These are phyloP conservation scores for Agrocybe praecox DNA, from an alignment of 768 basidiomycete species.

Conservation along the genomic window DNA sequence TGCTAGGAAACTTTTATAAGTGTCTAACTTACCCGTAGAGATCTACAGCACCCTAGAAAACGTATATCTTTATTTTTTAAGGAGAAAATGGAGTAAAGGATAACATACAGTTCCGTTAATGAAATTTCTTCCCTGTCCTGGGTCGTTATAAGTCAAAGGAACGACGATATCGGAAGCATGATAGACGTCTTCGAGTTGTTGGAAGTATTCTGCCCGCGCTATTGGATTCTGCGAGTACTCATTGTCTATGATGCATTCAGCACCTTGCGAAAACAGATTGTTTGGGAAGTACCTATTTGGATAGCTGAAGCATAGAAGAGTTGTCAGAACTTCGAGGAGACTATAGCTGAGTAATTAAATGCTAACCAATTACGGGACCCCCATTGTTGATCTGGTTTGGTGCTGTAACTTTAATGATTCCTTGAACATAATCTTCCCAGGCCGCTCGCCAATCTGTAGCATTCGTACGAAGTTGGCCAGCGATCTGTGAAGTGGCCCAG, in stretches of 20 bases:
- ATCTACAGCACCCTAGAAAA: conserved; percentile 65
- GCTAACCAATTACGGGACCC: conserved; percentile 74
- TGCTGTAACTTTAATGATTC: conserved; percentile 58
- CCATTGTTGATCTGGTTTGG: conserved; percentile 72
- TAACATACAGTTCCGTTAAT: conserved; percentile 66
- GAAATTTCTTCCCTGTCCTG: conserved; percentile 58
- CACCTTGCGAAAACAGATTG: background rate
- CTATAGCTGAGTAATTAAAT: background rate
- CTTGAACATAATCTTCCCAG: conserved; percentile 74
- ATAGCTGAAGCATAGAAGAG: conserved; percentile 21
- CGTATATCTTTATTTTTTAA: background rate
- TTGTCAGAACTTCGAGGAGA: background rate
- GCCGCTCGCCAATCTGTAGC: conserved; percentile 69
- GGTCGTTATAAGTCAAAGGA: conserved; percentile 77
- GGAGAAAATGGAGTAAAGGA: background rate
- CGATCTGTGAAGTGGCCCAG: conserved; percentile 72
- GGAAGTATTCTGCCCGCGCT: conserved; percentile 59
- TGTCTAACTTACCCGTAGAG: conserved; percentile 58
- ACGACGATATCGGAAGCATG: conserved; percentile 60
- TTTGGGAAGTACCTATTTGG: conserved; percentile 24
- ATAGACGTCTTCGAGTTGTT: conserved; percentile 58
- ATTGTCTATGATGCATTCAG: conserved; percentile 55
- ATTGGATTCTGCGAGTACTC: conserved; percentile 62
- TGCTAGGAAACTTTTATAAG: background rate
- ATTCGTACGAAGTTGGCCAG: conserved; percentile 72